Evolutionary conservation across 305 asterid species (phyloP).

Genomic region (Fraxinus albicans): DNA sequence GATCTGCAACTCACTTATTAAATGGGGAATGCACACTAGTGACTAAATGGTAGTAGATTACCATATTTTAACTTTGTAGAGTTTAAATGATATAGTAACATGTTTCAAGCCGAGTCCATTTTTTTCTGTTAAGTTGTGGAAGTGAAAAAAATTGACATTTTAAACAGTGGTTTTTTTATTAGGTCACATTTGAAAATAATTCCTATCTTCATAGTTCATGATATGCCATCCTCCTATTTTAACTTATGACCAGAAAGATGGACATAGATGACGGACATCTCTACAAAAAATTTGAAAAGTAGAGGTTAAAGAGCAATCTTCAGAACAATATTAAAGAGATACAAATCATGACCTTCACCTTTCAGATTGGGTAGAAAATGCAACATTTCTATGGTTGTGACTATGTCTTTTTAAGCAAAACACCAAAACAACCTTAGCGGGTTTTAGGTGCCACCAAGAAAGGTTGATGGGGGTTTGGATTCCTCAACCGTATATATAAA

Average conservation of each 20-base stretch:
- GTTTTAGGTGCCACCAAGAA: background rate
- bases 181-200: background rate
- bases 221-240: background rate
- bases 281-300: background rate
- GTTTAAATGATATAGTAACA: background rate
- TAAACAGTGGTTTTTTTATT: background rate
- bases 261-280: background rate
- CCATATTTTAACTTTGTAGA: conserved; percentile 3
- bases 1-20: background rate
- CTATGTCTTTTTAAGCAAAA: background rate
- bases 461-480: no score
- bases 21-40: background rate
- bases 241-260: background rate
- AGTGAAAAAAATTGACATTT: background rate
- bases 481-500: no score
- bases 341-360: background rate
- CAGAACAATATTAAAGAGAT: background rate
- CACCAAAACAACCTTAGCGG: background rate
- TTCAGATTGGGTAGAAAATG: background rate
- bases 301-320: background rate
- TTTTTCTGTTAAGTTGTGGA: background rate
- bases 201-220: background rate
- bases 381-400: background rate
- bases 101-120: background rate
- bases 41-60: background rate